A percentile compares a stretch with the other conserved stretches of the same genome.
These are phyloP conservation scores for Chrysanthemum seticuspe DNA, from an alignment of 129 eudicot genomes.

Conservation along the genomic window DNA sequence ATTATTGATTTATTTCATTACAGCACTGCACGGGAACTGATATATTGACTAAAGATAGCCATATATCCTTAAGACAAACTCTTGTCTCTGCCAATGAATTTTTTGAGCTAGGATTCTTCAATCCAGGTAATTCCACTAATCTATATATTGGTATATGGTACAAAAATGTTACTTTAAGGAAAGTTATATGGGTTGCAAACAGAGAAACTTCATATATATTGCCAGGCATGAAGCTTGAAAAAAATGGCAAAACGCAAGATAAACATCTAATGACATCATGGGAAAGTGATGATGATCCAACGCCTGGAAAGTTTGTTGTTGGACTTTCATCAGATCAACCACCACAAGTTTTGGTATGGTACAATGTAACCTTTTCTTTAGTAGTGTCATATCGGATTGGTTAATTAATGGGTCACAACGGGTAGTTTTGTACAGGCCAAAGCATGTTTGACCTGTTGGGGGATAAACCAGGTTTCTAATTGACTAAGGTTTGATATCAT, in stretches of 20 bases:
- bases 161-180: neutral
- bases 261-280: slow-evolving; percentile 22
- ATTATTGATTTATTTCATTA: slow-evolving; percentile 13
- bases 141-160: slow-evolving; percentile 26
- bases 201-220: slow-evolving; percentile 30
- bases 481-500: no score
- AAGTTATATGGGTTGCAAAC: slow-evolving; percentile 24
- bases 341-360: slow-evolving; percentile 28
- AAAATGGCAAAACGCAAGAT: neutral
- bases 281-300: slow-evolving; percentile 29
- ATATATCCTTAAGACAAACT: neutral
- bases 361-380: no score
- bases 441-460: no score
- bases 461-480: no score
- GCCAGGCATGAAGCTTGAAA: slow-evolving; percentile 25
- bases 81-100: slow-evolving; percentile 15
- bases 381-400: no score
- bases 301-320: slow-evolving; percentile 15
- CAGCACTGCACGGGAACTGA: slow-evolving; percentile 6
- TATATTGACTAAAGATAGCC: slow-evolving; percentile 19
- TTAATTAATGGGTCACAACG: no score
- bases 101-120: slow-evolving; percentile 30
- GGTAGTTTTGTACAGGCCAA: no score
- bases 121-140: slow-evolving; percentile 27
- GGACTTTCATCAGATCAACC: slow-evolving; percentile 29